Evolutionary conservation across 2,329 filamentous ascomycete species (phyloP).

Genomic region (Trichoderma sp.): DNA sequence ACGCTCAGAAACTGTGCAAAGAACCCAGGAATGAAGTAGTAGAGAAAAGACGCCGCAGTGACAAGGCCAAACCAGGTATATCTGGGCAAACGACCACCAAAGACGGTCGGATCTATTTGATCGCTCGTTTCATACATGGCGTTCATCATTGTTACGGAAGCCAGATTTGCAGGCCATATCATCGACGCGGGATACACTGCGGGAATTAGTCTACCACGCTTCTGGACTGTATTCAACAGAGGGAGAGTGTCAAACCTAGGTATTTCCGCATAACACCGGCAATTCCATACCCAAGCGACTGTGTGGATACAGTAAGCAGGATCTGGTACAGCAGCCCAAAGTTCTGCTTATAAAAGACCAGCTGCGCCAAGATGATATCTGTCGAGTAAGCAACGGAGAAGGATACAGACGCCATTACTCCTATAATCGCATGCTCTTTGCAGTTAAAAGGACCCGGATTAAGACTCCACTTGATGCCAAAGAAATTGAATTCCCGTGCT

Average conservation of each 20-base stretch:
- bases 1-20: slow-evolving; percentile 70
- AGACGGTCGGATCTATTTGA: slow-evolving; percentile 52
- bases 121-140: slow-evolving; percentile 70
- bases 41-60: slow-evolving; percentile 61
- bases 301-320: slow-evolving; percentile 68
- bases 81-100: slow-evolving; percentile 68
- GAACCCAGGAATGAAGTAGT: slow-evolving; percentile 72
- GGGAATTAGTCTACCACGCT: slow-evolving; percentile 13
- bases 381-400: slow-evolving; percentile 74
- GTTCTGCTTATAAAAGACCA: slow-evolving; percentile 71
- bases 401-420: slow-evolving; percentile 72
- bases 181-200: slow-evolving; percentile 68
- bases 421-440: slow-evolving; percentile 71
- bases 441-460: slow-evolving; percentile 72
- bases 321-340: slow-evolving; percentile 70
- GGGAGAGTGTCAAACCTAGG: slow-evolving; percentile 49
- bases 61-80: slow-evolving; percentile 67
- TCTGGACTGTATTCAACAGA: not conserved
- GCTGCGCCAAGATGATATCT: slow-evolving; percentile 72
- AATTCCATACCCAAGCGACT: slow-evolving; percentile 70
- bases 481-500: slow-evolving; percentile 51
- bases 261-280: slow-evolving; percentile 70
- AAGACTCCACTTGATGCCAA: slow-evolving; percentile 60
- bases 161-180: slow-evolving; percentile 74
- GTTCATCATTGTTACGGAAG: slow-evolving; percentile 69